These are phyloP conservation scores for Spathaspora arborariae DNA, from an alignment of 805 yeast genomes.

Conservation along the genomic window DNA sequence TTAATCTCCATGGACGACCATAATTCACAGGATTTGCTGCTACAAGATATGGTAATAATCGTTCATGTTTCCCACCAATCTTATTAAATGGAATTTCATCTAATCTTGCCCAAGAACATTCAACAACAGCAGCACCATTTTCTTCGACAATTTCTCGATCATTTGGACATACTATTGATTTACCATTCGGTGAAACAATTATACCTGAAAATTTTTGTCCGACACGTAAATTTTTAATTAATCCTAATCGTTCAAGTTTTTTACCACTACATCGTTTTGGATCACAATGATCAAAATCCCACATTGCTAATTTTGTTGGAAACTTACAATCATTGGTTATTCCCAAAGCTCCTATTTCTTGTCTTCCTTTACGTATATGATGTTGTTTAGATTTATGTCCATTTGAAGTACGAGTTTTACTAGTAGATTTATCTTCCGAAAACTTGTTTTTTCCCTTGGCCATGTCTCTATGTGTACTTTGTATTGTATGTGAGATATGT, in stretches of 20 bases:
- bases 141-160: conserved; percentile 74
- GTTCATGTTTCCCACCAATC: conserved; percentile 86
- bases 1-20: conserved; percentile 92
- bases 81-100: conserved; percentile 93
- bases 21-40: conserved; percentile 98
- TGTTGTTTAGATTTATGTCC: conserved; percentile 56
- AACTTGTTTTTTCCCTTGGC: conserved; percentile 56
- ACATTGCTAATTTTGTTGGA: conserved; percentile 91
- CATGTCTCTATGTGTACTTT: conserved; percentile 23
- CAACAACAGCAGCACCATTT: conserved; percentile 94
- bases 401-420: conserved; percentile 44
- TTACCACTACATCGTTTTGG: conserved; percentile 97
- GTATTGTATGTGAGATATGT: too few relatives aligned
- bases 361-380: conserved; percentile 38
- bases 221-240: conserved; percentile 73
- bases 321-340: conserved; percentile 35
- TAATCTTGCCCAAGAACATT: conserved; percentile 97
- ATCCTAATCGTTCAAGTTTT: conserved; percentile 82
- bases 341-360: conserved; percentile 27
- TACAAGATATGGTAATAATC: conserved; percentile 85
- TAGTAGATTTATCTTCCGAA: conserved; percentile 35
- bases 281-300: conserved; percentile 99
- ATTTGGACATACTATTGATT: conserved; percentile 82
- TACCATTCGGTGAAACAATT: conserved; percentile 91
- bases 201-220: conserved; percentile 93